Base-by-base conservation (phyloP, 306 rosid species). In the Clitoria ternatea region DNA sequence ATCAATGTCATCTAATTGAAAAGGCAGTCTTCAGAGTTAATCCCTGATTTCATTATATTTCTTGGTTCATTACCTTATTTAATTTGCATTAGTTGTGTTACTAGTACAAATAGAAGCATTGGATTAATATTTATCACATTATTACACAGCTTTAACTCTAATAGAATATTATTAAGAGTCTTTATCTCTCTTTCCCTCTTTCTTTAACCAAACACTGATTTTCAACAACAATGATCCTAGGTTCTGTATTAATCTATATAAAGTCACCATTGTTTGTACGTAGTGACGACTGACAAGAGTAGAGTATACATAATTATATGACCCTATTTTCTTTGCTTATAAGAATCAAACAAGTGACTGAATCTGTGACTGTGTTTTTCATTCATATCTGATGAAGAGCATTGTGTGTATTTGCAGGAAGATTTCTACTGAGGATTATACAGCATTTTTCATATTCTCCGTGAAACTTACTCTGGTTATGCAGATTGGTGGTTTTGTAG, bases 401-500 rank as follows among this genome's bases (percentile, higher is more conserved):
- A 60, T 57, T 26, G 49, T 71, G 49, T 62, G 54, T 64, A 47
- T 66, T 30, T 85, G 89, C 94, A 90, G 98, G 98, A 81, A 73
- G 81, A 82, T 93, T 69, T 82, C 96, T 57, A 24, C 83, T 1
- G 47, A 79, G 37, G 19, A 32, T 24, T 69, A 90, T 73, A 84
- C 90, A 19, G 0, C 83, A 33, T 48, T 33, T 47, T 81, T 85
- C 55, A 85, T 82, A 36, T 88, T 93, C 66, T 93, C 98, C 29
- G 89, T 93, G 81, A 90, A 85, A 79, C 94, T 90, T 80, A 85
- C 96, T 11, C 82, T 93, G 82, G 87, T 71, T 12, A 93, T 88
- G 97, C 89, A 93, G 82, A 81, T 85, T 50, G 66, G 59, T 76
- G 96, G 98, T 19, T 88, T 85, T 73, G 57, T 75, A 15, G 90